Conservation (phyloP, 2,329 filamentous ascomycete species). For the Penicillium aurantiogriseum region DNA sequence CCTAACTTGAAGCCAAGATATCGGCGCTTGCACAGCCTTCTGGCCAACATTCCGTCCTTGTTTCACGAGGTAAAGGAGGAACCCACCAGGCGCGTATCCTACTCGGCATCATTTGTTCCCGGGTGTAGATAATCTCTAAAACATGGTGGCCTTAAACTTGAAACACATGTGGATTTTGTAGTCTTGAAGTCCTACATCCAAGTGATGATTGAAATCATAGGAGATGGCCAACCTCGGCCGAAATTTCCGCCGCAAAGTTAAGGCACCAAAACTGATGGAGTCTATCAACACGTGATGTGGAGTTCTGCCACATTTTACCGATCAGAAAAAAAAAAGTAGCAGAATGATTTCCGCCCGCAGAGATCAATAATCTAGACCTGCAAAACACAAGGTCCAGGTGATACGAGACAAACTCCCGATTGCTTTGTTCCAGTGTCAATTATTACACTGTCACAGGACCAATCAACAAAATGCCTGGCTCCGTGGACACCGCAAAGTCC, state of each 20-base stretch:
- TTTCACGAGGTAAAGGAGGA: not conserved
- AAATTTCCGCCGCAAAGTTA: conserved; percentile 3
- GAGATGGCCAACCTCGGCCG: not conserved
- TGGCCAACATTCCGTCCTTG: not conserved
- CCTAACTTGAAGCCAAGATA: not conserved
- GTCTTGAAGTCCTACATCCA: not conserved
- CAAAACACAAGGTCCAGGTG: conserved; percentile 24
- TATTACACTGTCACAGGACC: conserved; percentile 9
- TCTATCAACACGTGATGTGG: conserved; percentile 36
- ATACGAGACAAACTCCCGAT: conserved; percentile 8
- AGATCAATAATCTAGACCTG: conserved; percentile 23
- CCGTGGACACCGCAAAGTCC: conserved; percentile 40
- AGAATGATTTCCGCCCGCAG: conserved; percentile 23
- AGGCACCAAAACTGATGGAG: conserved; percentile 12
- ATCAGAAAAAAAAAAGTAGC: conserved; percentile 28
- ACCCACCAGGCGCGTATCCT: not conserved
- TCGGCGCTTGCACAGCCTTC: not conserved
- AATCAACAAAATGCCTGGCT: conserved; percentile 32
- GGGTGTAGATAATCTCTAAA: not conserved
- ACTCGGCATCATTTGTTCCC: not conserved
- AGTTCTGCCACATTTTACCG: conserved; percentile 28
- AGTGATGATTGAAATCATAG: not conserved
- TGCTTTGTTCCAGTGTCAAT: conserved; percentile 8
- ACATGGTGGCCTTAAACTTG: not conserved
- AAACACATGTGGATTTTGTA: not conserved